phyloP scores from a whole-genome alignment of 257 asterid species.

The Plectranthus barbatus region DNA sequence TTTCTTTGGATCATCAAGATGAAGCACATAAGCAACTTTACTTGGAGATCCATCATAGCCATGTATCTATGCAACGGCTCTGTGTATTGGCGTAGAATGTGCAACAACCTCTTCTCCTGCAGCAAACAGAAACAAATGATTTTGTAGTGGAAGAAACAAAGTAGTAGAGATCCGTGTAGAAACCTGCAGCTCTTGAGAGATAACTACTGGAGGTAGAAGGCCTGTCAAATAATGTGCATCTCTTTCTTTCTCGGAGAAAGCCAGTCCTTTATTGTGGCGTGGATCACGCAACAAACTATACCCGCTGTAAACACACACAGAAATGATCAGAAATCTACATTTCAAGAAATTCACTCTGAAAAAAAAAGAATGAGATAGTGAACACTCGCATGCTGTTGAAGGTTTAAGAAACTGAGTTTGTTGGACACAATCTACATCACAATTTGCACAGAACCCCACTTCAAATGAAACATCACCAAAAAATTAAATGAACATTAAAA shows the following conservation, averaged over 20 bases:
- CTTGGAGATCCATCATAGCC: slow-evolving; percentile 99
- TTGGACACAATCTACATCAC: background rate
- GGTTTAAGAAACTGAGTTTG: background rate
- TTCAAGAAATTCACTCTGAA: too few species aligned
- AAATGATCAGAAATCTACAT: background rate
- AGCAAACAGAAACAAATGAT: background rate
- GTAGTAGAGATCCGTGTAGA: slow-evolving; percentile 5
- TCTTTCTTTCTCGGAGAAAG: slow-evolving; percentile 75
- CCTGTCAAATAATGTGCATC: slow-evolving; percentile 88
- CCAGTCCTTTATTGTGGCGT: slow-evolving; percentile 84
- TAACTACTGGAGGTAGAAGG: slow-evolving; percentile 67
- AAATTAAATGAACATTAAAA: too few species aligned
- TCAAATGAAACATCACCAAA: background rate
- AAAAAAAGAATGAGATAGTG: too few species aligned
- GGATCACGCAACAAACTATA: slow-evolving; percentile 75
- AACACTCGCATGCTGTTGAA: too few species aligned
- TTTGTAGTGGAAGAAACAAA: background rate
- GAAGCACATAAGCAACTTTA: slow-evolving; percentile 12
- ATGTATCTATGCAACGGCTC: slow-evolving; percentile 82
- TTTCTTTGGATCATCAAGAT: too few species aligned
- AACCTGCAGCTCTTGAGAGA: slow-evolving; percentile 88
- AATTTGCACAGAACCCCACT: background rate
- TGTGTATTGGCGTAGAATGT: slow-evolving; percentile 56
- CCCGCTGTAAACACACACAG: slow-evolving; percentile 44
- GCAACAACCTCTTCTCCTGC: slow-evolving; percentile 71